Evolutionary conservation across 108 stramenopile species (phyloP).

Genomic region (Fistulifera solaris): DNA sequence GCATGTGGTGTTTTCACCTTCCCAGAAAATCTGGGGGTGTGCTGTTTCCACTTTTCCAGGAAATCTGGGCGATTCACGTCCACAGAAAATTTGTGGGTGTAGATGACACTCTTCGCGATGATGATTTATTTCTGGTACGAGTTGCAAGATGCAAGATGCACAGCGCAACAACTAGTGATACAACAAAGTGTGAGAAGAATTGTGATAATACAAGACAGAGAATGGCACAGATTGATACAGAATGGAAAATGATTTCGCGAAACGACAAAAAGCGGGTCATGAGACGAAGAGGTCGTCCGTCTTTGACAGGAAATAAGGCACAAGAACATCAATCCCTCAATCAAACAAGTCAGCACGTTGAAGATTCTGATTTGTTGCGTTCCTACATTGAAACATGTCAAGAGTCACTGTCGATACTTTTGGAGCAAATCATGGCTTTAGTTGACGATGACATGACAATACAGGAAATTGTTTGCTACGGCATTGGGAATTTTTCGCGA

Average conservation of each 20-base stretch:
- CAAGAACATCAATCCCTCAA: neutral
- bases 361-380: neutral
- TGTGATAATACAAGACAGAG: no score
- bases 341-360: conserved; percentile 4
- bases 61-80: no score
- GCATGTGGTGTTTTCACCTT: no score
- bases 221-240: neutral
- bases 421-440: neutral
- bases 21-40: no score
- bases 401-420: neutral
- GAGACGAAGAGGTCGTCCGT: conserved; percentile 1
- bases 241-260: conserved; percentile 18
- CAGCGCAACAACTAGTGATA: no score
- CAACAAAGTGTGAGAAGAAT: no score
- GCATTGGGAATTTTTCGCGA: conserved; percentile 35
- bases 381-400: conserved; percentile 2
- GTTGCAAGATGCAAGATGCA: no score
- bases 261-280: conserved; percentile 15
- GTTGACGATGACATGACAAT: conserved; percentile 1
- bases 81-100: no score
- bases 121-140: no score
- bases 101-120: no score
- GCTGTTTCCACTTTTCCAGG: no score
- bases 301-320: neutral
- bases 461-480: conserved; percentile 31